Percentiles rank a stretch among this genome's conserved stretches.
Conservation (phyloP, 345 rosid species). For the Abelmoschus esculentus region DNA sequence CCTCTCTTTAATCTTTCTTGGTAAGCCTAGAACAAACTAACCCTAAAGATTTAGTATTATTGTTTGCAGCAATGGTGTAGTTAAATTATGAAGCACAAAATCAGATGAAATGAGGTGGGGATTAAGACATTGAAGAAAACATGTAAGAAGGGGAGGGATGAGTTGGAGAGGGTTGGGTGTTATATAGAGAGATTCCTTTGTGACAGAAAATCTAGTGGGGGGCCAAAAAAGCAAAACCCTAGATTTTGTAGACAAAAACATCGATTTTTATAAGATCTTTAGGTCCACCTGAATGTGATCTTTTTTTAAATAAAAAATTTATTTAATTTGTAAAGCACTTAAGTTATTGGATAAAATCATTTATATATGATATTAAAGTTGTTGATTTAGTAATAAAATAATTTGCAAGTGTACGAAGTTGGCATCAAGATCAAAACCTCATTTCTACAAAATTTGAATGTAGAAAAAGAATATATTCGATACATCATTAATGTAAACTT, state of each 20-base stretch:
- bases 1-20: background rate
- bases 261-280: conserved; percentile 34
- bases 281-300: conserved; percentile 22
- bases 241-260: conserved; percentile 49
- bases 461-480: no score
- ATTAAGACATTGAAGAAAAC: background rate
- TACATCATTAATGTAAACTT: no score
- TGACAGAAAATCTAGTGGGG: conserved; percentile 39
- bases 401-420: no score
- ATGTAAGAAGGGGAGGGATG: background rate
- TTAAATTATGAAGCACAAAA: background rate
- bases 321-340: background rate
- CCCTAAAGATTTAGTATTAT: background rate
- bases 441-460: no score
- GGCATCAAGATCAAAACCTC: no score
- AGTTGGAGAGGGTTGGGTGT: conserved; percentile 13
- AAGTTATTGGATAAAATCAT: background rate
- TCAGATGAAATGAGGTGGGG: background rate
- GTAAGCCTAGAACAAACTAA: background rate
- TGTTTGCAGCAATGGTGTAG: background rate
- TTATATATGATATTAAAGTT: no score
- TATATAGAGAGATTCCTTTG: conserved; percentile 34
- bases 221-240: conserved; percentile 30
- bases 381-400: no score
- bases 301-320: background rate